Evolutionary conservation across 441 rosid genomes (phyloP).

Genomic region (Lagerstroemia fauriei): DNA sequence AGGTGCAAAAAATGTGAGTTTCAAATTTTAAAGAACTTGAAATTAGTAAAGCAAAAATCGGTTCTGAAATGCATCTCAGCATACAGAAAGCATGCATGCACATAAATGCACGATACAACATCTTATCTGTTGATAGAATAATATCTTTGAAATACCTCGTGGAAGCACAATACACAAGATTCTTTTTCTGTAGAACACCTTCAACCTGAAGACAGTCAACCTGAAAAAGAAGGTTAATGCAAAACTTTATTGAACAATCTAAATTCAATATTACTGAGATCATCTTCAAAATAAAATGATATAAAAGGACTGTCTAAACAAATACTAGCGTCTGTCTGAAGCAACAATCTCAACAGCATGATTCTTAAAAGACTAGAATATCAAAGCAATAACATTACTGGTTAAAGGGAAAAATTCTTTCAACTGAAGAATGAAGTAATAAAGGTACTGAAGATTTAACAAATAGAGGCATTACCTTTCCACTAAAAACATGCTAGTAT

Average conservation of each 20-base stretch:
- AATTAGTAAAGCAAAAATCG: not conserved
- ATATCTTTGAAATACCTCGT: slow-evolving; percentile 61
- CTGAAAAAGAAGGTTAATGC: slow-evolving; percentile 42
- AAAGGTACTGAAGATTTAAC: not conserved
- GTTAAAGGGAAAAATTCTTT: not conserved
- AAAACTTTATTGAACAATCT: slow-evolving; percentile 11
- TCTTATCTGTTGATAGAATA: not conserved
- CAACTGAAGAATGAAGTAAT: not conserved
- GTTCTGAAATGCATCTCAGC: not conserved
- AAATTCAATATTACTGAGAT: slow-evolving; percentile 10
- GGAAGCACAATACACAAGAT: slow-evolving; percentile 96
- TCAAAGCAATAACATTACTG: not conserved
- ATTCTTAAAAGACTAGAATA: not conserved
- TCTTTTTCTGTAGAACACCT: slow-evolving; percentile 84
- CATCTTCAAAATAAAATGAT: not conserved
- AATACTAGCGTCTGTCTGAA: not conserved
- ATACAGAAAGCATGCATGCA: not conserved
- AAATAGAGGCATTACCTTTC: not conserved
- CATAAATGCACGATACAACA: not conserved
- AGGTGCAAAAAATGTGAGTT: no score
- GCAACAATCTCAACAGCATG: not conserved
- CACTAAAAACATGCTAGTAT: not conserved
- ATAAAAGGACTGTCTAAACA: not conserved
- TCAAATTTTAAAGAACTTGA: not conserved
- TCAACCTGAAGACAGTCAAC: slow-evolving; percentile 97